Conservation (phyloP, 2,329 filamentous ascomycete species). For the Colletotrichum limetticola region DNA sequence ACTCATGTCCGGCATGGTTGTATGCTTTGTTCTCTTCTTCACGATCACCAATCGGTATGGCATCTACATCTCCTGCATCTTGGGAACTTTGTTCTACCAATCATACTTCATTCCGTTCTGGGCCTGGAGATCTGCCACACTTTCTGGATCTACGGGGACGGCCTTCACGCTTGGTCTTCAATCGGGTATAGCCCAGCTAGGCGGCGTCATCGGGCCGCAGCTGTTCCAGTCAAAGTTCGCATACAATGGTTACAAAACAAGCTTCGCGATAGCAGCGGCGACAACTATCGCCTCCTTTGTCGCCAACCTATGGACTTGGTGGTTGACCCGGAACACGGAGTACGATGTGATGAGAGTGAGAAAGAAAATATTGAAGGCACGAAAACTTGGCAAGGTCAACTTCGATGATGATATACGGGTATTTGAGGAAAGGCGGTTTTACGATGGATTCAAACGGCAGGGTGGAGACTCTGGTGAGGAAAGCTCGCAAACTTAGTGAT, state of each 20-base stretch:
- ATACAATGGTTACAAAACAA: conserved; percentile 44
- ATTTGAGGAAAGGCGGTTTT: conserved; percentile 19
- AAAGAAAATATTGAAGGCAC: conserved; percentile 34
- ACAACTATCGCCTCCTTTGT: conserved; percentile 39
- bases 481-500: background rate
- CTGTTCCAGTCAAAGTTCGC: conserved; percentile 54
- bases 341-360: conserved; percentile 39
- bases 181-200: conserved; percentile 54
- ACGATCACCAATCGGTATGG: conserved; percentile 49
- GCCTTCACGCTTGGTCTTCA: conserved; percentile 57
- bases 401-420: conserved; percentile 21
- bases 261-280: conserved; percentile 40
- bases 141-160: conserved; percentile 53
- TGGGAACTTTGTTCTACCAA: conserved; percentile 55
- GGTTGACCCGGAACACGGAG: conserved; percentile 40
- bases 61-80: conserved; percentile 55
- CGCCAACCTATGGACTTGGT: conserved; percentile 41
- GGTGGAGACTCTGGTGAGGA: background rate
- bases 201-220: conserved; percentile 56
- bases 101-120: conserved; percentile 58
- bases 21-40: conserved; percentile 56
- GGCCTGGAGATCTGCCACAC: conserved; percentile 55
- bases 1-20: conserved; percentile 51
- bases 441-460: conserved; percentile 3
- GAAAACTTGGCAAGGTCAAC: conserved; percentile 30